Evolutionary conservation across 106 monocot species (phyloP), one percentile per base, ranked within the genome.

Genomic region (Dioscorea alata): DNA sequence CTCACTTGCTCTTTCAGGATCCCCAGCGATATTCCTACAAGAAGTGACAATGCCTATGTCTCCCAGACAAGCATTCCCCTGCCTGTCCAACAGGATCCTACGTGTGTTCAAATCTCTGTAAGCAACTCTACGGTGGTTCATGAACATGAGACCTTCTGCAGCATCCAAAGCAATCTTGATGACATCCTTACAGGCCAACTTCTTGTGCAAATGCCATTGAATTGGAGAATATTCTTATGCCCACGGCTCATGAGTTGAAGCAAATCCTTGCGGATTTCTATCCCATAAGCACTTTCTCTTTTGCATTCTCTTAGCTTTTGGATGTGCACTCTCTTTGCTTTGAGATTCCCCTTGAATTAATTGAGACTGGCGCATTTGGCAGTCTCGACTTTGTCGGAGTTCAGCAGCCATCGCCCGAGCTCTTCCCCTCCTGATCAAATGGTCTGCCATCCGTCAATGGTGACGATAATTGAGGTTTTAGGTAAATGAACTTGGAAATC

Each of bases 201-300:
- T 90, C 75, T 71, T 84, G 50, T 34, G 70, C 75, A 85, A 48
- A 99, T 23, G n/a, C 97, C 97, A 49, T 80, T 61, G 48, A 99
- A 73, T 24, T 78, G 89, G 23, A 99, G 73, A 14, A 93, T 80
- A 70, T 81, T 83, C 53, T 71, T 82, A 59, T 99, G 97, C 21
- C 92, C 89, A 68, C 84, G 83, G 68, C 80, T 92, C 97, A 99
- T 99, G 67, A 99, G 75, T 71, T 99, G 85, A 60, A 99, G 62
- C 69, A 99, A 67, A 59, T 87, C 89, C 32, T 69, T 80, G 65
- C 84, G 69, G 58, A 99, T 73, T 70, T 87, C 87, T n/a, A 99
- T 74, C 67, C 83, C 92, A 66, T 93, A 92, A 33, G 97, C 74
- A 59, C 56, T 84, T 6, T 92, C 97, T 34, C 74, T 70, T 21